Evolutionary conservation across 345 rosid species (phyloP), one percentile per base, ranked within the genome.

Genomic region (Pelargonium nanum): DNA sequence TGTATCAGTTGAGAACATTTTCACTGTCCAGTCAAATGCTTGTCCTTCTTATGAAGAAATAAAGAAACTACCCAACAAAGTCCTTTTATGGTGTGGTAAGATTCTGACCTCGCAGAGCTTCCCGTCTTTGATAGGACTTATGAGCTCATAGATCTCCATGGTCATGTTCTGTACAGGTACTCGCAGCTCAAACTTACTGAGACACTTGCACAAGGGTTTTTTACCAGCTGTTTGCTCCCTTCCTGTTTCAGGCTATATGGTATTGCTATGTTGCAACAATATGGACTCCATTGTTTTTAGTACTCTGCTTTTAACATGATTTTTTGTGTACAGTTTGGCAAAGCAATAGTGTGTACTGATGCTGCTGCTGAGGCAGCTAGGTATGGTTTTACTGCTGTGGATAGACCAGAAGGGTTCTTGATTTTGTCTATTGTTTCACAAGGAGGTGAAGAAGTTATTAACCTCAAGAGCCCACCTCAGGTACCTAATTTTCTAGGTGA

Each of bases 301-400:
- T n/a, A n/a, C n/a, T n/a, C n/a, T n/a, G n/a, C n/a, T n/a, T n/a
- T n/a, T n/a, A n/a, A n/a, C n/a, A n/a, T n/a, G 15, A 52, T n/a
- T 20, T 7, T 24, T 51, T 15, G 8, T 26, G 12, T 0, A 0
- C 68, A 87, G 99, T 81, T 93, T 50, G 97, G 96, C 52, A 84
- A 51, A 64, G 97, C 88, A 0, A 79, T 89, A 6, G 86, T 93
- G n/a, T 87, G 94, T 50, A 82, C 86, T 0, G 97, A 89, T 71
- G 87, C 90, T 20, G 89, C 90, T 0, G 88, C 91, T 15, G 94
- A 93, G 68, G 99, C 94, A 23, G 87, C 97, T 10, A 84, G 80
- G 55, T 81, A 83, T 30, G 88, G 91, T 9, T 89, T 85, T 58
- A 83, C 91, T 0, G 81, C 94, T 0, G 72, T 85, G 1, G 90